Conservation (phyloP, 306 rosid genomes). For the Rubus idaeus region DNA sequence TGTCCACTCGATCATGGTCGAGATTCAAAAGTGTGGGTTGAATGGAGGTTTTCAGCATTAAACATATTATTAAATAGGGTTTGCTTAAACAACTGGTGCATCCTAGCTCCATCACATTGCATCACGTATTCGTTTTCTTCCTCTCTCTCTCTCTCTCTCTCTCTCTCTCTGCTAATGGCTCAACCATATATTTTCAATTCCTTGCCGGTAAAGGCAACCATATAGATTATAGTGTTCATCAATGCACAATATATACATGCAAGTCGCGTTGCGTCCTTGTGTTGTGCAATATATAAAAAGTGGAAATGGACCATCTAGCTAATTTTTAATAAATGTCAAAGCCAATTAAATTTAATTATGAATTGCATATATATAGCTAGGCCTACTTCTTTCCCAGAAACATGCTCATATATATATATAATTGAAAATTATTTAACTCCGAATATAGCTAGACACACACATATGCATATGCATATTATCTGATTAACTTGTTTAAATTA, state of each 20-base stretch:
- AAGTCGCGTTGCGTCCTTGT: neutral
- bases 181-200: neutral
- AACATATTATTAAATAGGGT: neutral
- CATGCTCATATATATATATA: neutral
- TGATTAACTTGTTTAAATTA: neutral
- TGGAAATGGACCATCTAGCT: conserved; percentile 1
- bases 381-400: neutral
- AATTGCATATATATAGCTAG: neutral
- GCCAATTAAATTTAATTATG: neutral
- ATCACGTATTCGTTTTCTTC: conserved; percentile 1
- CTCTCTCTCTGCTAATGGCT: neutral
- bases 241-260: neutral
- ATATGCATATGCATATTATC: neutral
- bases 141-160: neutral
- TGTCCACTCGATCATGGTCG: neutral
- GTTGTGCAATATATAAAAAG: neutral
- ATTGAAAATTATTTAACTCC: neutral
- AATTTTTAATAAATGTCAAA: neutral
- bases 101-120: neutral
- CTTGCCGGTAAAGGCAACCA: conserved; percentile 5
- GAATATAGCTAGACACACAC: neutral
- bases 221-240: neutral
- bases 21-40: neutral
- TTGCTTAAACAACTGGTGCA: neutral
- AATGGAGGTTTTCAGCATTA: conserved; percentile 10